Evolutionary conservation across 768 basidiomycete genomes (phyloP).

Genomic region (Boletus vinaceobasis): DNA sequence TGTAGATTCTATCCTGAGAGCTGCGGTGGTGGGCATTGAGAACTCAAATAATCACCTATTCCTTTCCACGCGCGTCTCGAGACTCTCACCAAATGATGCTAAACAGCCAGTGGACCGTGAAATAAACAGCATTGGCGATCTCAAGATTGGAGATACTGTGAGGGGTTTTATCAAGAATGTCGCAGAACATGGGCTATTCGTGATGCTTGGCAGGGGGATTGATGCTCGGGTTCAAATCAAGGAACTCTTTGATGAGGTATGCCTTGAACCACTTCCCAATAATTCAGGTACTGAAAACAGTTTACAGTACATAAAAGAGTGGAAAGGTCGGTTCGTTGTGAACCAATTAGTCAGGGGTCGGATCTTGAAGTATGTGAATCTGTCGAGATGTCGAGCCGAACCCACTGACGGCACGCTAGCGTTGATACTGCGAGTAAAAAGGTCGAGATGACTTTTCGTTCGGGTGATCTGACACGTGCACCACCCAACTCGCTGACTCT

Average conservation of each 20-base stretch:
- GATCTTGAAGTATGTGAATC: constrained; percentile 60
- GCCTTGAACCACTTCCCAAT: neutral
- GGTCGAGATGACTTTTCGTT: constrained; percentile 88
- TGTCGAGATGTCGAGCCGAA: neutral
- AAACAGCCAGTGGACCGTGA: constrained; percentile 63
- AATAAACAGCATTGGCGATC: constrained; percentile 53
- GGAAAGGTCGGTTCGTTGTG: constrained; percentile 76
- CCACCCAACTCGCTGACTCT: constrained; percentile 38
- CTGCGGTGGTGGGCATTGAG: constrained; percentile 69
- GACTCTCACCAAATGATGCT: constrained; percentile 51
- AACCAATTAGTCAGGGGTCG: constrained; percentile 88
- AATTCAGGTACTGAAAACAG: constrained; percentile 6
- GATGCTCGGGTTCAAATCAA: constrained; percentile 92
- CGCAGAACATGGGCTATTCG: constrained; percentile 84
- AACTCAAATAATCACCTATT: constrained; percentile 60
- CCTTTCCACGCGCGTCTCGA: constrained; percentile 79
- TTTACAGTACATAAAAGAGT: constrained; percentile 87
- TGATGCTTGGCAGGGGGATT: constrained; percentile 76
- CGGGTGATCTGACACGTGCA: constrained; percentile 48
- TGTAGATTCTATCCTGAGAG: constrained; percentile 65
- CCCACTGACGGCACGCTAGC: constrained; percentile 39
- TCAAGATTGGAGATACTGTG: constrained; percentile 71
- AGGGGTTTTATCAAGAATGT: constrained; percentile 90
- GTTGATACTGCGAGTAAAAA: constrained; percentile 68
- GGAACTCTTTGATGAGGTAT: constrained; percentile 85